Percentiles rank a stretch among this genome's conserved stretches.
Conservation (phyloP, 163 green algal genomes). For the Coccomyxa subellipsoidea region DNA sequence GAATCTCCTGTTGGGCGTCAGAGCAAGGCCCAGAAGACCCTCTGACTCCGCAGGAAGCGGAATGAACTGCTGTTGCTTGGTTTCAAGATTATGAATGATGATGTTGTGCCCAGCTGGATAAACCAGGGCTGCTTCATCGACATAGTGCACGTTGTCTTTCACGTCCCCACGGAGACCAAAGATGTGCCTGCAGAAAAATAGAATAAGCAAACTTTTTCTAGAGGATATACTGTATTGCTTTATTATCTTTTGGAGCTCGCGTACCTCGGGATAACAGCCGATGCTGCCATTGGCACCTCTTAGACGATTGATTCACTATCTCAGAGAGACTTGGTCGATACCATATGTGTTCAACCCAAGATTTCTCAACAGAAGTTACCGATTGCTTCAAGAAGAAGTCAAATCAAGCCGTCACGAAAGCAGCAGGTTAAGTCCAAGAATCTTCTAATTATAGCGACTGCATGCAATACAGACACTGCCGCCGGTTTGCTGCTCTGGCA, state of each 20-base stretch:
- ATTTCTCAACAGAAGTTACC: too few relatives aligned
- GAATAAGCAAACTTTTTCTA: too few relatives aligned
- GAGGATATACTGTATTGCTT: too few relatives aligned
- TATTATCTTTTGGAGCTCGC: not conserved
- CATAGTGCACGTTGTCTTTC: constrained; percentile 69
- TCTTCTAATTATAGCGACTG: not conserved
- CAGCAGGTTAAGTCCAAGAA: not conserved
- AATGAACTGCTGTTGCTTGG: constrained; percentile 73
- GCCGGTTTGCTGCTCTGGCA: too few relatives aligned
- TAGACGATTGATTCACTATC: not conserved
- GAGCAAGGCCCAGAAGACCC: constrained; percentile 70
- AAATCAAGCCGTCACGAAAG: not conserved
- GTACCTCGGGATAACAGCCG: not conserved
- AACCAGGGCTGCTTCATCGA: constrained; percentile 74
- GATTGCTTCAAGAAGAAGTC: too few relatives aligned
- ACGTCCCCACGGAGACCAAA: constrained; percentile 77
- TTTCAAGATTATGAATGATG: constrained; percentile 72
- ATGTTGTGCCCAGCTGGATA: constrained; percentile 77
- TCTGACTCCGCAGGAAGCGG: constrained; percentile 67
- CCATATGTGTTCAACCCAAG: too few relatives aligned
- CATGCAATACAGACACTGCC: not conserved
- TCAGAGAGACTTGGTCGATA: not conserved
- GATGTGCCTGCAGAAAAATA: constrained; percentile 57
- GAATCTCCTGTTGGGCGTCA: constrained; percentile 68
- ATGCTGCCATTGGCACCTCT: not conserved